Evolutionary conservation across 164 flowering plant species (phyloP), one percentile per base, ranked within the genome.

Genomic region (Platanus orientalis): DNA sequence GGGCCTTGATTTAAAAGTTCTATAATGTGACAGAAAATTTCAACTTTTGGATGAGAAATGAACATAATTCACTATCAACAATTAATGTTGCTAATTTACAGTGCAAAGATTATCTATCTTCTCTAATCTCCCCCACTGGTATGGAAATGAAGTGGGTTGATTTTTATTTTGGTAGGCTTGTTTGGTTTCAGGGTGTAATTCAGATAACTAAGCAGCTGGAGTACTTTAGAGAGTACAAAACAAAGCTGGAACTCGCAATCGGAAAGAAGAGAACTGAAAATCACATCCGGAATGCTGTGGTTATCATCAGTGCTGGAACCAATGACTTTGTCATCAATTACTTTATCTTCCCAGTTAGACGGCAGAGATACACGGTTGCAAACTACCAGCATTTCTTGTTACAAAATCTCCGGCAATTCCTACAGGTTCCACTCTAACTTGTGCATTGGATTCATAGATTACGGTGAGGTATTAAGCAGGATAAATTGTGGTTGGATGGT

Each of bases 261-360:
- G 80, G 80, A 19, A 57, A 67, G 65, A 47, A 65, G 9, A 68
- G 54, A 57, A 67, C 69, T 0, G 57, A 66, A 47, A n/a, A 56
- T 14, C 61, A 57, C 9, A 58, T 79, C 6, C 59, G 29, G 6
- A 69, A 72, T 1, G 59, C 83, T 0, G 27, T 54, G 0, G 60
- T 65, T 11, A 23, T 80, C 3, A 28, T 80, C 10, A 73, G 82
- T 29, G 65, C 69, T 1, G 84, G 82, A 20, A 75, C 84, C 32
- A 83, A 83, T 16, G 84, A 83, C 54, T 75, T 75, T 54, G 49
- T 75, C 9, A 26, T 73, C 34, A 80, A 71, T 57, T 83, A 80
- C 71, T 79, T 61, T 21, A 19, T 47, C 4, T 13, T 73, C 12
- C 78, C 81, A 7, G 3, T 60, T 28, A 58, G 76, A 44, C 49